Evolutionary conservation across 768 basidiomycete genomes (phyloP).

Genomic region (Rhodotorula diobovata): DNA sequence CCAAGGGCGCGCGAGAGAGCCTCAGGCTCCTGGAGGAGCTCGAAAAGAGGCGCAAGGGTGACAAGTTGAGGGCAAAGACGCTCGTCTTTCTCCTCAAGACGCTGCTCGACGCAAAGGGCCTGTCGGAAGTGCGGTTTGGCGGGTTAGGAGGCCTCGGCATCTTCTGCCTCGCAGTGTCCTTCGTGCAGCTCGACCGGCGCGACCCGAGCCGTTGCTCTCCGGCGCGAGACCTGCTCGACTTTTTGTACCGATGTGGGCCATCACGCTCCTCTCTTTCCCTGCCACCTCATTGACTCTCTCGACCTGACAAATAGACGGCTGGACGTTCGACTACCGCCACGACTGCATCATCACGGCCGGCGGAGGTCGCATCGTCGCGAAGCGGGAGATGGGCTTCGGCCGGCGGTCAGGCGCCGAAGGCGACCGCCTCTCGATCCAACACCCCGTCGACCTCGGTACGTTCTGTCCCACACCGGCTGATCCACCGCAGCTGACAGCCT

Average conservation of each 20-base stretch:
- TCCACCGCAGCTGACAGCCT: no score
- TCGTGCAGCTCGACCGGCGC: constrained; percentile 7
- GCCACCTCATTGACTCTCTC: neutral
- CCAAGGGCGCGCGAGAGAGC: neutral
- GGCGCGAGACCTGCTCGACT: neutral
- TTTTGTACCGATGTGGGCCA: neutral
- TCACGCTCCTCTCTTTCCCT: neutral
- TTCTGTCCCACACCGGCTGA: neutral
- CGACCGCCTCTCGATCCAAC: neutral
- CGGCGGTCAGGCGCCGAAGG: no score
- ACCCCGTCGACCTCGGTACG: neutral
- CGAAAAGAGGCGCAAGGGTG: neutral
- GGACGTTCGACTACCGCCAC: neutral
- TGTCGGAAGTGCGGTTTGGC: neutral
- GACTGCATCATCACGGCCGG: neutral
- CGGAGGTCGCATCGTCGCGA: neutral
- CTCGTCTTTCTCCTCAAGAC: neutral
- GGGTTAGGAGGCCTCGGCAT: neutral
- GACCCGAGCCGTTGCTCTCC: neutral
- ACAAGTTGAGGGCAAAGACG: neutral
- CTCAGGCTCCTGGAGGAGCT: neutral
- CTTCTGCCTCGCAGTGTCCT: constrained; percentile 1
- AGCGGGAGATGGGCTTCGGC: neutral
- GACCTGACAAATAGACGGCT: neutral
- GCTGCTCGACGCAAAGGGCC: neutral